Base-by-base conservation (phyloP, 805 yeast species). In the Lipomyces yamadae region DNA sequence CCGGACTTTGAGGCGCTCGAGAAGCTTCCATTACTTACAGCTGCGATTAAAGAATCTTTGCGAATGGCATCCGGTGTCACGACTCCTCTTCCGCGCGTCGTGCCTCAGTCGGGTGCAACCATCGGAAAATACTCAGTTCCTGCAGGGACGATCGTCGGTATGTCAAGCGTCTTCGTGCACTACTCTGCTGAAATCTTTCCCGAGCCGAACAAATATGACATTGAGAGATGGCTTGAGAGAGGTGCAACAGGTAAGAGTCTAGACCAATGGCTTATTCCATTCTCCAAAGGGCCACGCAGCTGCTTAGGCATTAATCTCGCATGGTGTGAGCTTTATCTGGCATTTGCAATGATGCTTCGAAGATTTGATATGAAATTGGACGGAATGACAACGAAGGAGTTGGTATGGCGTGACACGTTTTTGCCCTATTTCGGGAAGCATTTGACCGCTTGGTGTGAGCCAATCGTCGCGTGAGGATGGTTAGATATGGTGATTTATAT, bases 71-170 rank as follows among this genome's bases (percentile, higher is more conserved):
- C 48, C 48, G 48, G 48, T 18, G 48, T 42, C 15, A 15, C 48
- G 8, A 42, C 48, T 11, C 24, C 48, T 42, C 48, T 42, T 42
- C 48, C 48, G 48, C 48, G 48, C 3, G 15, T 42, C 48, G 48
- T 42, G 48, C 48, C 48, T 42, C 48, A n/a, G 24, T 42, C 18
- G 18, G 48, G 48, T 18, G 48, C 48, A 42, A 42, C 8, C 48
- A 42, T 42, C 48, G 48, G 48, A 15, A 15, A 42, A 18, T 18
- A 42, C 48, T 5, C 48, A 42, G 18, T 42, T 42, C 48, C 48
- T 42, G 24, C 48, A n/a, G 48, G 48, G 15, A 42, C 48, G 48
- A 42, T 42, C 48, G 48, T 42, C 48, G 48, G 48, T 42, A 42
- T 42, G 48, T 42, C 48, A 42, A 42, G 48, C 15, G 15, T 42